These are phyloP conservation scores for Mycena crocata DNA, from an alignment of 768 basidiomycete species.

Conservation along the genomic window DNA sequence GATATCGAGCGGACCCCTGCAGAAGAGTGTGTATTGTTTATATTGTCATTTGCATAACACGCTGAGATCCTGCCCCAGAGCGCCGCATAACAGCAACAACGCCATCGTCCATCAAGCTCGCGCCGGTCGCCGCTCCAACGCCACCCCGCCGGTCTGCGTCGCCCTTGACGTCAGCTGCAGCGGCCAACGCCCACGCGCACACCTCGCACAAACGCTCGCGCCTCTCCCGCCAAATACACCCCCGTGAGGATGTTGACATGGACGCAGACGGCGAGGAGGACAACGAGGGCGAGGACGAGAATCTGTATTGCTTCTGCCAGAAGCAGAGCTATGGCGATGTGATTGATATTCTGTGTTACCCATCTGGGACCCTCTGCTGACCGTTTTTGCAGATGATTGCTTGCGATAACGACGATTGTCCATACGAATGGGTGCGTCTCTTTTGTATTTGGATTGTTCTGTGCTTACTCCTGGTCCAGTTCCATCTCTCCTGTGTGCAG, in stretches of 20 bases:
- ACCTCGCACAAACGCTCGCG: constrained; percentile 53
- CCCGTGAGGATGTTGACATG: constrained; percentile 47
- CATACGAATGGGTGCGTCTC: constrained; percentile 73
- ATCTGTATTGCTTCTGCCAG: constrained; percentile 64
- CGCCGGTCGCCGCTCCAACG: constrained; percentile 48
- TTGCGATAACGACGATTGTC: constrained; percentile 77
- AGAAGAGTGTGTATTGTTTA: constrained; percentile 51
- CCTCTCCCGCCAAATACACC: constrained; percentile 58
- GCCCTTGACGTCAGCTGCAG: constrained; percentile 48
- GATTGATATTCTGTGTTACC: constrained; percentile 24
- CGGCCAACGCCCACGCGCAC: constrained; percentile 41
- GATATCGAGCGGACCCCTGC: constrained; percentile 42
- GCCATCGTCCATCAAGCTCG: constrained; percentile 56
- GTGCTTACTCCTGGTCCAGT: constrained; percentile 48
- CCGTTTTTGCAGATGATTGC: constrained; percentile 67
- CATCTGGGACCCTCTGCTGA: neutral
- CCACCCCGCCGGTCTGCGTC: constrained; percentile 57
- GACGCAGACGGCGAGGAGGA: constrained; percentile 55
- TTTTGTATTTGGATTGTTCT: neutral
- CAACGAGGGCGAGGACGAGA: constrained; percentile 59
- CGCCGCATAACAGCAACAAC: constrained; percentile 51
- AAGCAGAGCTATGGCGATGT: constrained; percentile 65
- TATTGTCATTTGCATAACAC: neutral
- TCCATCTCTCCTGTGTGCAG: constrained; percentile 72
- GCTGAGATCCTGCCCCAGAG: constrained; percentile 42